Evolutionary conservation across 139 green algal species (phyloP).

Genomic region (Raphidocelis subcapitata): DNA sequence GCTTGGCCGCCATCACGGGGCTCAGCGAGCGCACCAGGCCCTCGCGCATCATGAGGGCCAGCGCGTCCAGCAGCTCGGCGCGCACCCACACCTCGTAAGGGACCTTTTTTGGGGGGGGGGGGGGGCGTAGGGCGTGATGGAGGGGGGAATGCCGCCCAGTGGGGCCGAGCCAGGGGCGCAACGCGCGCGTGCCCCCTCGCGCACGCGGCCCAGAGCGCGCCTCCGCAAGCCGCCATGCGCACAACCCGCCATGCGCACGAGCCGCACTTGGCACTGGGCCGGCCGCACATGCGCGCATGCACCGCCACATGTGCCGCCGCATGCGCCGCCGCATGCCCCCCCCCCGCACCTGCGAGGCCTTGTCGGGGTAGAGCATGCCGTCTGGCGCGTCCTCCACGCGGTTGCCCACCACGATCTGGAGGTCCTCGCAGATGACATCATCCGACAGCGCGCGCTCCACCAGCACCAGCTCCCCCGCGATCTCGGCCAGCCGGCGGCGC

Average conservation of each 20-base stretch:
- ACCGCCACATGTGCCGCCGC: no score
- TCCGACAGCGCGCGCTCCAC: slow-evolving; percentile 11
- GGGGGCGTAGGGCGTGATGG: background rate
- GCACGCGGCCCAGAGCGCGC: no score
- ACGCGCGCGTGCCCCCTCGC: no score
- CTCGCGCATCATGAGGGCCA: slow-evolving; percentile 24
- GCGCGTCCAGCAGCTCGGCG: slow-evolving; percentile 25
- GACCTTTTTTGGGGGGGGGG: background rate
- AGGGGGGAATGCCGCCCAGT: background rate
- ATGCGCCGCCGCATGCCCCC: no score
- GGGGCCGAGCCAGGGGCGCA: no score
- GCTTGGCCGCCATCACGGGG: slow-evolving; percentile 26
- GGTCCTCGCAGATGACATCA: slow-evolving; percentile 7
- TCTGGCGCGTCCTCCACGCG: slow-evolving; percentile 12
- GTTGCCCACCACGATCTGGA: slow-evolving; percentile 9
- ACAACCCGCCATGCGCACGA: no score
- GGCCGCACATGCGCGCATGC: no score
- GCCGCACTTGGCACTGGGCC: no score
- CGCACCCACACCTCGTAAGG: slow-evolving; percentile 25
- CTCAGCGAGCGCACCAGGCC: slow-evolving; percentile 10
- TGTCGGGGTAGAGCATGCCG: slow-evolving; percentile 23
- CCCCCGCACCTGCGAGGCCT: background rate
- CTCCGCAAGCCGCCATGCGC: no score
- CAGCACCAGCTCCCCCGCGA: slow-evolving; percentile 22
- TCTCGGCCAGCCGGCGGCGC: slow-evolving; percentile 6